These are phyloP conservation scores for Pseudopithomyces maydicus DNA, from an alignment of 2,329 filamentous ascomycete species.

Conservation along the genomic window DNA sequence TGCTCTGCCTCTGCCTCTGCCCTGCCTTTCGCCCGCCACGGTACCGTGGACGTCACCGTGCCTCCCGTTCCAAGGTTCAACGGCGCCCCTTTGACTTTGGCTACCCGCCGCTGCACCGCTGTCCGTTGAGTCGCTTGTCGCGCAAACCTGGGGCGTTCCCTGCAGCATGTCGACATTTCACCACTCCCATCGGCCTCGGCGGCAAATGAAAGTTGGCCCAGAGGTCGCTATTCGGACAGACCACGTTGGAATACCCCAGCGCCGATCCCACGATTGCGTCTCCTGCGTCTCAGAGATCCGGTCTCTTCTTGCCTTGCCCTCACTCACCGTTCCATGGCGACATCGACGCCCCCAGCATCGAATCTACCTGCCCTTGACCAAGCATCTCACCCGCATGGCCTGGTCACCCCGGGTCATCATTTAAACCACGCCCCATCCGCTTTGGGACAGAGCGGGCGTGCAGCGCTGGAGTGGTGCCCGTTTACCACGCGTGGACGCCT, in stretches of 20 bases:
- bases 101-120: background rate
- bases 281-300: slow-evolving; percentile 3
- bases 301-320: background rate
- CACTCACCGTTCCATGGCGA: background rate
- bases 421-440: background rate
- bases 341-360: background rate
- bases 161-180: background rate
- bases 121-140: background rate
- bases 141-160: background rate
- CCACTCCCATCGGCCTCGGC: slow-evolving; percentile 1
- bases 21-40: background rate
- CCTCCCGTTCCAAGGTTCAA: background rate
- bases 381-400: slow-evolving; percentile 1
- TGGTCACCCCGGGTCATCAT: background rate
- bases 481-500: background rate
- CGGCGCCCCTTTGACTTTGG: slow-evolving; percentile 1
- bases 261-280: slow-evolving; percentile 3
- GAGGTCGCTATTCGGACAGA: slow-evolving; percentile 1
- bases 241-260: background rate
- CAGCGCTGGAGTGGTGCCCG: background rate
- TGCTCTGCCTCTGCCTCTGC: too few species aligned
- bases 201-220: background rate
- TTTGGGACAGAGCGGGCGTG: slow-evolving; percentile 3
- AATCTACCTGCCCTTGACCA: background rate
- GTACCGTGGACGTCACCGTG: background rate